Conservation (phyloP, 768 basidiomycete genomes). For the Lactarius deliciosus region DNA sequence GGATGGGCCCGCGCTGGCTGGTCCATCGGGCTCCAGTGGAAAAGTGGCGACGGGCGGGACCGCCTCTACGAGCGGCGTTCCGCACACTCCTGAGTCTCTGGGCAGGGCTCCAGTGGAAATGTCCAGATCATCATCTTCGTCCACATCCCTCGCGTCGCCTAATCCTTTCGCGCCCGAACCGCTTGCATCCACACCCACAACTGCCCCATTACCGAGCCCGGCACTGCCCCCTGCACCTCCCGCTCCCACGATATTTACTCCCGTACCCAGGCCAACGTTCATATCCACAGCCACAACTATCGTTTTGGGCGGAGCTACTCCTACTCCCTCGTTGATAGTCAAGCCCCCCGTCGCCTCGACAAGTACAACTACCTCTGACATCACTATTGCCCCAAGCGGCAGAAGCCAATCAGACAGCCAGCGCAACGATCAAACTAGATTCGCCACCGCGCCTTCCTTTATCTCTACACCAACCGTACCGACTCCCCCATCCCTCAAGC, state of each 20-base stretch:
- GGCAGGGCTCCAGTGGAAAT: neutral
- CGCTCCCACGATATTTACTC: neutral
- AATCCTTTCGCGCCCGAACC: neutral
- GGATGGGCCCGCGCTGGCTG: neutral
- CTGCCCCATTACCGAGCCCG: neutral
- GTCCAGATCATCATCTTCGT: neutral
- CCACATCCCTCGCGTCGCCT: neutral
- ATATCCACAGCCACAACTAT: neutral
- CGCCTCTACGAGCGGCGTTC: neutral
- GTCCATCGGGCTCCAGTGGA: neutral
- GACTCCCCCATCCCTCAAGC: conserved; percentile 1
- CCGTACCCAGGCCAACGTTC: neutral
- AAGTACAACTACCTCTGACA: neutral
- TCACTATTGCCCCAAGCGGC: neutral
- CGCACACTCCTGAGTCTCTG: neutral
- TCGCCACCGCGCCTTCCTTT: neutral
- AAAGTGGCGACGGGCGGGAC: neutral
- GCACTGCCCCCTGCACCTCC: neutral
- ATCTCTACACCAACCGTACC: neutral
- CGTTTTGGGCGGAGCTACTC: neutral
- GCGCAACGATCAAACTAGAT: neutral
- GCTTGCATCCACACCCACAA: neutral
- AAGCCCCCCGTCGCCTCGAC: neutral
- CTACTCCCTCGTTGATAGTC: neutral
- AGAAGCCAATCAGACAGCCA: neutral